Percentiles rank a stretch among this genome's conserved stretches.
These are phyloP conservation scores for Mucor velutinosus DNA, from an alignment of 371 early-diverging fungal genomes.

Conservation along the genomic window DNA sequence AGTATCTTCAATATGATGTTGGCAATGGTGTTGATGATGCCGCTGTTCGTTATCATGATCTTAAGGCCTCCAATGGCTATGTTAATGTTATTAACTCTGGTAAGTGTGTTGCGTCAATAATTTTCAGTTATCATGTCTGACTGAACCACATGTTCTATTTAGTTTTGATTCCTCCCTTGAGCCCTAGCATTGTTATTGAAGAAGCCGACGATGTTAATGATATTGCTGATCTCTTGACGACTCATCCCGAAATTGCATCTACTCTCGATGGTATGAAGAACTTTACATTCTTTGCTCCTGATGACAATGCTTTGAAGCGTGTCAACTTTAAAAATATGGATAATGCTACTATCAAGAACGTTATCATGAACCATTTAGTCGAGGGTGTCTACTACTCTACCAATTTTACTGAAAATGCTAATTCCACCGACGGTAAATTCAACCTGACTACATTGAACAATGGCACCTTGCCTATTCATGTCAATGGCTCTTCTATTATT, in stretches of 20 bases:
- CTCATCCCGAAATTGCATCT: conserved; percentile 11
- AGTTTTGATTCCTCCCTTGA: conserved; percentile 41
- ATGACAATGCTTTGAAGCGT: conserved; percentile 21
- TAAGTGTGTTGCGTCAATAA: not conserved
- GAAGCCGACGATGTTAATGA: conserved; percentile 13
- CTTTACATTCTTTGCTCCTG: conserved; percentile 44
- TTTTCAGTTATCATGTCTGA: not conserved
- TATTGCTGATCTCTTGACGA: conserved; percentile 9
- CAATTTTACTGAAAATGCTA: conserved; percentile 33
- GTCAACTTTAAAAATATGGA: not conserved
- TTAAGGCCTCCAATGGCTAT: conserved; percentile 42
- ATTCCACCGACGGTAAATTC: conserved; percentile 7
- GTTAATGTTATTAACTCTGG: conserved; percentile 39
- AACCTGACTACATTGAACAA: conserved; percentile 16
- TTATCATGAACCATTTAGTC: conserved; percentile 38
- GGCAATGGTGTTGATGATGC: conserved; percentile 33
- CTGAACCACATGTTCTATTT: not conserved
- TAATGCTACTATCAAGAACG: conserved; percentile 16
- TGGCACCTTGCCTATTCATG: conserved; percentile 10
- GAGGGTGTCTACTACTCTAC: conserved; percentile 40
- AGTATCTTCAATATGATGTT: conserved; percentile 17
- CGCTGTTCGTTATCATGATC: conserved; percentile 26
- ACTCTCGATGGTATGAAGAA: conserved; percentile 28
- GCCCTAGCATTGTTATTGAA: conserved; percentile 22
- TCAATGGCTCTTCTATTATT: conserved; percentile 15